phyloP scores from a whole-genome alignment of 176 grass and related monocot genomes.

The Zoysia pacifica region DNA sequence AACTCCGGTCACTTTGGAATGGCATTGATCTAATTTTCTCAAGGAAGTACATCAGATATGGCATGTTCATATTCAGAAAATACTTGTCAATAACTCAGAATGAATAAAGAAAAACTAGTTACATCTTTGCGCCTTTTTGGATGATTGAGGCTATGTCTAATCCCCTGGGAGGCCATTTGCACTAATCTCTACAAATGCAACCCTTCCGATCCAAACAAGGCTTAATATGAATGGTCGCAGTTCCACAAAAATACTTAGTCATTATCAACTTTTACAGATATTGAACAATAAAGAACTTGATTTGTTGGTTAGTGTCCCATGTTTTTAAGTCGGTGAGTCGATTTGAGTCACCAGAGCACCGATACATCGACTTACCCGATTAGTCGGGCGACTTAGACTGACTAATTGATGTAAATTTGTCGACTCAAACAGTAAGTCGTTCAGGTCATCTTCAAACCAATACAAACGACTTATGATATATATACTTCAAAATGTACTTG shows the following conservation, averaged over 20 bases:
- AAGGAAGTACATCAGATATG: conserved; percentile 1
- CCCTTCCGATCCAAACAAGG: not conserved
- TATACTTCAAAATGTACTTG: too few species aligned
- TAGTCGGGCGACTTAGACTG: too few species aligned
- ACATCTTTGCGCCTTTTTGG: not conserved
- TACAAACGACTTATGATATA: too few species aligned
- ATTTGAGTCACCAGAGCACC: too few species aligned
- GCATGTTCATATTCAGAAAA: not conserved
- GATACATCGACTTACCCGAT: too few species aligned
- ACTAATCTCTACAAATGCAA: not conserved
- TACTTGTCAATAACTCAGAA: conserved; percentile 4
- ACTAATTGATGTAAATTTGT: too few species aligned
- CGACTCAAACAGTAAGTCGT: too few species aligned
- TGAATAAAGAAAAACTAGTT: conserved; percentile 12
- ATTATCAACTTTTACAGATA: not conserved
- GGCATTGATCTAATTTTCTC: too few species aligned
- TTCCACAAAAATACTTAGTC: conserved; percentile 9
- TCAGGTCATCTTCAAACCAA: too few species aligned
- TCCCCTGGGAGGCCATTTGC: not conserved
- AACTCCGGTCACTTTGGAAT: too few species aligned
- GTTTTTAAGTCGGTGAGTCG: too few species aligned
- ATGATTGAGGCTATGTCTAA: not conserved
- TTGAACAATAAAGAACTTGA: conserved; percentile 3
- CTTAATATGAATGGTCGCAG: not conserved
- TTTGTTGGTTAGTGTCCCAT: not conserved